phyloP scores from a whole-genome alignment of 2,329 filamentous ascomycete species.

The Neofusicoccum parvum region DNA sequence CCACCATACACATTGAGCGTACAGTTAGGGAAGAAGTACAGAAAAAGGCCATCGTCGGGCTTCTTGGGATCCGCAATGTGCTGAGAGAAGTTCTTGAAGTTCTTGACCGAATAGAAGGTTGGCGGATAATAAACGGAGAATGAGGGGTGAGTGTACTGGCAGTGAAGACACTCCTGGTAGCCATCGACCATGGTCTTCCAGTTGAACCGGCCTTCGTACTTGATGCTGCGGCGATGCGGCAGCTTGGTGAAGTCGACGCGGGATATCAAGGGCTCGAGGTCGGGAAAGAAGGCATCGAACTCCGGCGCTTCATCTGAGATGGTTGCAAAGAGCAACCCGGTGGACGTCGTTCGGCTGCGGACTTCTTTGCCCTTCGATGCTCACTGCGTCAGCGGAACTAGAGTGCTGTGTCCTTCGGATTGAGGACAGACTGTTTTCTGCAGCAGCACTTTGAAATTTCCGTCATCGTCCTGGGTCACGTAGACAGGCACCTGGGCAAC shows the following conservation, averaged over 20 bases:
- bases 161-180: slow-evolving; percentile 62
- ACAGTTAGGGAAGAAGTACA: slow-evolving; percentile 62
- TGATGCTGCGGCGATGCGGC: slow-evolving; percentile 55
- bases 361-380: slow-evolving; percentile 25
- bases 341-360: slow-evolving; percentile 49
- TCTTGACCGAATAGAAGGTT: slow-evolving; percentile 58
- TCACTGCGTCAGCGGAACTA: not conserved
- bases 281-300: slow-evolving; percentile 58
- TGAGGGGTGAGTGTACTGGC: slow-evolving; percentile 60
- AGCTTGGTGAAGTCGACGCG: slow-evolving; percentile 58
- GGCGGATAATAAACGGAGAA: slow-evolving; percentile 59
- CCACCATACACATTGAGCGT: slow-evolving; percentile 61
- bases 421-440: slow-evolving; percentile 33
- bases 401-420: not conserved
- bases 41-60: slow-evolving; percentile 56
- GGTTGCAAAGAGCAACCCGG: slow-evolving; percentile 56
- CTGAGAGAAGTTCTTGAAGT: slow-evolving; percentile 58
- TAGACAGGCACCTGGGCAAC: slow-evolving; percentile 50
- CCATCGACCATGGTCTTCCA: slow-evolving; percentile 65
- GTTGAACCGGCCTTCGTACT: slow-evolving; percentile 60
- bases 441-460: slow-evolving; percentile 39
- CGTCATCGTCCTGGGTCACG: not conserved
- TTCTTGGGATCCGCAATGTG: slow-evolving; percentile 59
- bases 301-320: slow-evolving; percentile 50
- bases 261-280: slow-evolving; percentile 51